Base-by-base conservation (phyloP, 1,284 basidiomycete genomes). In the Agroathelia rolfsii region DNA sequence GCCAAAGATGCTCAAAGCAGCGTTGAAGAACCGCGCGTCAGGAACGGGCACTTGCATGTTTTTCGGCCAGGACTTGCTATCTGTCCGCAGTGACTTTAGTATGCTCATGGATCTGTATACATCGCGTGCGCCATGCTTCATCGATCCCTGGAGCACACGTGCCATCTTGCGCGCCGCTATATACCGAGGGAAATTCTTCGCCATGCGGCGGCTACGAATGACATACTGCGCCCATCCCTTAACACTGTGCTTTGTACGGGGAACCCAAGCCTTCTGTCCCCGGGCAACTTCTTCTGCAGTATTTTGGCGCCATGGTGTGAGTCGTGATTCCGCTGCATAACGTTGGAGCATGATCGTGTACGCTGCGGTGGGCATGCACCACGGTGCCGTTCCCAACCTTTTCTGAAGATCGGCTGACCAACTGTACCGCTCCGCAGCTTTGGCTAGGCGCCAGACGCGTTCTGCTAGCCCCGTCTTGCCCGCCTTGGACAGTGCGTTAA, bases 301-400 rank as follows among this genome's bases (percentile, higher is more conserved):
- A 20, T 28, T 22, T 32, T 37, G 43, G 30, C 26, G 17, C 18
- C 7, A 26, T 27, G 33, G 30, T 30, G 17, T 29, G 8, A 29
- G n/a, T 36, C 50, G 52, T n/a, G 58, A 60, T 45, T 75, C 64
- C 1, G 53, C 50, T 1, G 60, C 67, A 45, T 82, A 84, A 27
- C 70, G 59, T 34, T 74, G 62, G 36, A 87, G 50, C 72, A 86
- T 81, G 29, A 69, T 55, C 2, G 79, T 85, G 50, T 83, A 86
- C 1, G 76, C 73, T 11, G 74, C 61, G 3, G 76, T 55, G 3
- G 78, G 70, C 15, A 86, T 53, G 36, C 59, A 59, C 79, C 82
- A 84, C 0, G 73, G 70, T 21, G 53, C 41, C 12, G 44, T 36
- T 9, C 37, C 40, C 9, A 50, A 41, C n/a, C 27, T 21, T 6